Conservation (phyloP, 2,329 filamentous ascomycete genomes). For the Exophiala viscosa region DNA sequence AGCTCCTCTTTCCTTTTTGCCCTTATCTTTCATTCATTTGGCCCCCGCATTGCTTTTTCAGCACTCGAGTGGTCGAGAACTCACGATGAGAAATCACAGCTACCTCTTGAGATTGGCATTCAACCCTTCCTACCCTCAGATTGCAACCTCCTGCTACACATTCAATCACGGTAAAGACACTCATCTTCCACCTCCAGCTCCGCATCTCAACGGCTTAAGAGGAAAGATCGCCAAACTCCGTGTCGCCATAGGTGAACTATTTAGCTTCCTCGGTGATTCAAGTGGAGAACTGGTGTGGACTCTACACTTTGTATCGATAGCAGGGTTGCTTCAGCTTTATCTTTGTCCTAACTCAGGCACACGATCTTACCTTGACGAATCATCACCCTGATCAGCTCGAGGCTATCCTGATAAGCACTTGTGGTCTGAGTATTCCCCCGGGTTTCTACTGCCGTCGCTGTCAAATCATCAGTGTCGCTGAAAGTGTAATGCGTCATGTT, state of each 20-base stretch:
- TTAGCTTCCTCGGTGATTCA: too few relatives aligned
- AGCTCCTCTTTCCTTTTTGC: neutral
- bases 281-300: neutral
- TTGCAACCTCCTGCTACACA: too few relatives aligned
- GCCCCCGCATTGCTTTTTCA: neutral
- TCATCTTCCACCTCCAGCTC: too few relatives aligned
- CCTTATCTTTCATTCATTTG: neutral
- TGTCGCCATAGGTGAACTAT: too few relatives aligned
- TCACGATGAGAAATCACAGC: neutral
- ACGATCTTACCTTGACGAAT: conserved; percentile 9
- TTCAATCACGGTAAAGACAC: too few relatives aligned
- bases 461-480: neutral
- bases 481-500: neutral
- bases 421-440: neutral
- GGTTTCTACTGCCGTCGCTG: neutral
- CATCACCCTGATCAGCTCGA: neutral
- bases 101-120: neutral
- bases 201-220: too few relatives aligned
- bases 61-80: neutral
- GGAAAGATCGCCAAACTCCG: too few relatives aligned
- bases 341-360: conserved; percentile 4
- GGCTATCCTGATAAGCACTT: neutral
- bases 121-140: neutral
- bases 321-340: neutral
- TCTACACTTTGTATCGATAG: neutral